Percentiles rank a stretch among this genome's conserved stretches.
These are phyloP conservation scores for Mortierella alpina DNA, from an alignment of 192 early-diverging fungal genomes.

Conservation along the genomic window DNA sequence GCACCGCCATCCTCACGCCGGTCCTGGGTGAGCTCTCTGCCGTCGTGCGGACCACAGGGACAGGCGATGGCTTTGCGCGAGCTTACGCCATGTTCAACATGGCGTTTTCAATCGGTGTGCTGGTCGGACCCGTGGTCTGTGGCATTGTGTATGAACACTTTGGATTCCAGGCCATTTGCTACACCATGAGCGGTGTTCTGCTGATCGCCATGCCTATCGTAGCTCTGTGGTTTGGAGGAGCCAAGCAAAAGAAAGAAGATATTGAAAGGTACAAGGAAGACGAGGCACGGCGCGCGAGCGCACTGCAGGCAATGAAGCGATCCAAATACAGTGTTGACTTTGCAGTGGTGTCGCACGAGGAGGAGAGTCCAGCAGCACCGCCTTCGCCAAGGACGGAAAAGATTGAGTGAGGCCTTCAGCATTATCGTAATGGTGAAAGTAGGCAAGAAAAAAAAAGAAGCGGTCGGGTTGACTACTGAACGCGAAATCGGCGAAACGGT, in stretches of 20 bases:
- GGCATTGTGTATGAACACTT: conserved; percentile 66
- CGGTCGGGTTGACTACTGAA: too few relatives aligned
- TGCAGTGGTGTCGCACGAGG: neutral
- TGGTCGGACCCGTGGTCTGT: conserved; percentile 75
- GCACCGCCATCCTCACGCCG: conserved; percentile 40
- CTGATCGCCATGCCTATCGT: conserved; percentile 18
- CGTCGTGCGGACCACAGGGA: conserved; percentile 69
- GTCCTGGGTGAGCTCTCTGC: conserved; percentile 56
- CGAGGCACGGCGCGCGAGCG: neutral
- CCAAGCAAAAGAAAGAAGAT: conserved; percentile 20
- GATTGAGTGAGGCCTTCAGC: neutral
- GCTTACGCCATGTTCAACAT: conserved; percentile 84
- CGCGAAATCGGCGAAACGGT: too few relatives aligned
- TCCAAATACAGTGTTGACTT: conserved; percentile 39
- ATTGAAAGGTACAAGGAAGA: conserved; percentile 39
- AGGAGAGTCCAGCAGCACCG: neutral
- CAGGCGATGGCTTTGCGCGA: conserved; percentile 65
- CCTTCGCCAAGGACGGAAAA: conserved; percentile 4
- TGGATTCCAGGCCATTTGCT: conserved; percentile 52
- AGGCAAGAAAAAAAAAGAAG: too few relatives aligned
- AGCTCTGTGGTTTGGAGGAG: conserved; percentile 23
- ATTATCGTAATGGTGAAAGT: too few relatives aligned
- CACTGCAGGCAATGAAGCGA: neutral
- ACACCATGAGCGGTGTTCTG: conserved; percentile 23
- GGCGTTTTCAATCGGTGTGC: conserved; percentile 78